Evolutionary conservation across 208 protist species (phyloP).

Genomic region (Leishmania aethiopica): DNA sequence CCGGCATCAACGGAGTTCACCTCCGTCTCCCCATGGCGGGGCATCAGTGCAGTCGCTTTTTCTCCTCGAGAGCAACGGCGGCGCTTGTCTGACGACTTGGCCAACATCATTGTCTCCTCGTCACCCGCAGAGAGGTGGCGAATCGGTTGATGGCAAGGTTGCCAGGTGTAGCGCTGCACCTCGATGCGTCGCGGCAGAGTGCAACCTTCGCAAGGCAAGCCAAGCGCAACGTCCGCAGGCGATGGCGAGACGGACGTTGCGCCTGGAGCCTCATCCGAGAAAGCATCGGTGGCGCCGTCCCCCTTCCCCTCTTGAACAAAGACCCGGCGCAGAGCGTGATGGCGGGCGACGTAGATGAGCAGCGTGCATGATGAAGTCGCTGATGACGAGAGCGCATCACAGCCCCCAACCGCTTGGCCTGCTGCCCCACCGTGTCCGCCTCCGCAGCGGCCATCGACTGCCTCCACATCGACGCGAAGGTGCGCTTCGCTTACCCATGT

Average conservation of each 20-base stretch:
- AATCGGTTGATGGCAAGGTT: conserved; percentile 2
- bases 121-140: not conserved
- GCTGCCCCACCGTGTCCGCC: not conserved
- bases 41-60: not conserved
- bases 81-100: not conserved
- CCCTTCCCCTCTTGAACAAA: not conserved
- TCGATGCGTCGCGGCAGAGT: not conserved
- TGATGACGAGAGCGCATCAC: not conserved
- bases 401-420: not conserved
- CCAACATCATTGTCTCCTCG: not conserved
- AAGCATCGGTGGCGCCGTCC: not conserved
- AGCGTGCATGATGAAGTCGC: not conserved
- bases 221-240: not conserved
- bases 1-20: not conserved
- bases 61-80: not conserved
- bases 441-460: not conserved
- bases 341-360: conserved; percentile 16
- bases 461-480: conserved; percentile 14
- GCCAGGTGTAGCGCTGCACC: conserved; percentile 11
- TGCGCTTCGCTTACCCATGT: conserved; percentile 10
- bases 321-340: conserved; percentile 15
- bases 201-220: not conserved
- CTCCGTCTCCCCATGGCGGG: not conserved
- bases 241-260: not conserved
- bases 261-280: not conserved